A percentile compares a stretch with the other conserved stretches of the same genome.
Evolutionary conservation across 768 basidiomycete species (phyloP).

Genomic region (Infundibulicybe gibba): DNA sequence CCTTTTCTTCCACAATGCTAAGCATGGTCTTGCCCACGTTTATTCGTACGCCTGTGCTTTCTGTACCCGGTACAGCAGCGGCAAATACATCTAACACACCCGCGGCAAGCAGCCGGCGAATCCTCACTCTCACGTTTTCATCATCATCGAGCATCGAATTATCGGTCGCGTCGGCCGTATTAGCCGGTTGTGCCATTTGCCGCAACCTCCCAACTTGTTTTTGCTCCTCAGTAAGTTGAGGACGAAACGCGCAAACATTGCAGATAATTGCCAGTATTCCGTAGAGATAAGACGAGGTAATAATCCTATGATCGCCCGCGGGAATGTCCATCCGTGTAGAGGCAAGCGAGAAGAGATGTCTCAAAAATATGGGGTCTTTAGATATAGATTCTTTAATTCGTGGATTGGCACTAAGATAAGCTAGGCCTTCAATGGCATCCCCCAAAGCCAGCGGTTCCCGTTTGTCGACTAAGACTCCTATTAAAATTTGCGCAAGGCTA

Average conservation of each 20-base stretch:
- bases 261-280: constrained; percentile 73
- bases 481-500: constrained; percentile 52
- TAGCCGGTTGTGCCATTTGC: constrained; percentile 58
- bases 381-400: constrained; percentile 61
- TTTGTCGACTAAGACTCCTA: constrained; percentile 43
- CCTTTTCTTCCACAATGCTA: constrained; percentile 72
- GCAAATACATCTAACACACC: constrained; percentile 66
- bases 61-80: constrained; percentile 47
- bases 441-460: constrained; percentile 38
- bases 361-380: constrained; percentile 49
- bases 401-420: constrained; percentile 72
- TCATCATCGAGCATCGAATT: constrained; percentile 55
- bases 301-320: constrained; percentile 15
- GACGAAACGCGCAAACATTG: constrained; percentile 72
- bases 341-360: constrained; percentile 51
- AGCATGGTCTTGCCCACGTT: constrained; percentile 61
- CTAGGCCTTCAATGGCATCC: constrained; percentile 81
- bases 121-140: constrained; percentile 57
- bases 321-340: constrained; percentile 40
- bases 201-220: constrained; percentile 77
- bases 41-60: constrained; percentile 62
- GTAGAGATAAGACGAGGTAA: constrained; percentile 59
- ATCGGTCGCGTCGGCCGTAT: constrained; percentile 20
- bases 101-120: constrained; percentile 50
- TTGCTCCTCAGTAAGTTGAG: constrained; percentile 75